A percentile compares a stretch with the other conserved stretches of the same genome.
phyloP scores from a whole-genome alignment of 1,139 yeast species.

The Ashbya aceris region DNA sequence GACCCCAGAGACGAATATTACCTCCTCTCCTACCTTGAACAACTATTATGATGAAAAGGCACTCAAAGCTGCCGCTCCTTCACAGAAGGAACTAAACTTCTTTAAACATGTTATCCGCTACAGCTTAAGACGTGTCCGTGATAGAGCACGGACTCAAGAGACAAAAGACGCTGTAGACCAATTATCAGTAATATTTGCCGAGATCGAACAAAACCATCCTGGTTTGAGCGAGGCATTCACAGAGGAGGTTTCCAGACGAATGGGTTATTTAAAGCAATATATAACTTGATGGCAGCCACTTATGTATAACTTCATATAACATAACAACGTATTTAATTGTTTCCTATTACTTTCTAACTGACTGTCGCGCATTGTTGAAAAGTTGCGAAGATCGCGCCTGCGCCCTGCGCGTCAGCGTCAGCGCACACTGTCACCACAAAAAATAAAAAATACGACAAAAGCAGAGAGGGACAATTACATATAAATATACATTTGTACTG shows the following conservation, averaged over 20 bases:
- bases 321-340: constrained; percentile 4
- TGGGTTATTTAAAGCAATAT: constrained; percentile 3
- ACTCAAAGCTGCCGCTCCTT: constrained; percentile 3
- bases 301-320: constrained; percentile 4
- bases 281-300: constrained; percentile 1
- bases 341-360: neutral
- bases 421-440: neutral
- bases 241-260: constrained; percentile 42
- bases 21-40: constrained; percentile 8
- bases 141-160: constrained; percentile 40
- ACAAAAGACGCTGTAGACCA: constrained; percentile 39
- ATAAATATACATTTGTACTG: neutral
- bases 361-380: neutral
- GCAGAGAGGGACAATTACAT: no score
- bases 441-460: neutral
- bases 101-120: constrained; percentile 32
- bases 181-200: constrained; percentile 33
- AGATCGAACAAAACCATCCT: constrained; percentile 46
- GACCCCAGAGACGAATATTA: constrained; percentile 8
- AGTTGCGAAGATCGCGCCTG: neutral
- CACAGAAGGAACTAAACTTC: constrained; percentile 26
- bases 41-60: constrained; percentile 6
- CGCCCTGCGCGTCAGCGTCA: neutral
- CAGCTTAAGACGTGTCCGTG: constrained; percentile 38
- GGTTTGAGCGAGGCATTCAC: constrained; percentile 59